Conservation (phyloP, 2,329 filamentous ascomycete species). For the Aspergillus novofumigatus region DNA sequence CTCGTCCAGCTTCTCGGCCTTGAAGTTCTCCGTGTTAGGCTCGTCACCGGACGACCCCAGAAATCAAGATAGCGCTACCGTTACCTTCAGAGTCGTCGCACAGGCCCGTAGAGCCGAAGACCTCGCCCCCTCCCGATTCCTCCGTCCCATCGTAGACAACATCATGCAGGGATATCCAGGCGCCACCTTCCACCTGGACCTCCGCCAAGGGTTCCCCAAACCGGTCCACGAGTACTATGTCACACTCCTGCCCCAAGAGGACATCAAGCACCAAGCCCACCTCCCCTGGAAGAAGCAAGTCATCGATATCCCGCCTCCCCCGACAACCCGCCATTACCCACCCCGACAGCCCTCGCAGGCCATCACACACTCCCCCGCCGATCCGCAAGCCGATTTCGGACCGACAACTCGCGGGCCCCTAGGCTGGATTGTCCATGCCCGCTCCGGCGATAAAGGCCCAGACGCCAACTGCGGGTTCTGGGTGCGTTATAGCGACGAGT, state of each 20-base stretch:
- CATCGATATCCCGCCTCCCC: conserved; percentile 16
- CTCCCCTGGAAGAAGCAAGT: conserved; percentile 20
- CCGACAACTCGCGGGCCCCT: conserved; percentile 22
- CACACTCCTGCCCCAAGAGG: conserved; percentile 21
- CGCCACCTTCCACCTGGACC: conserved; percentile 32
- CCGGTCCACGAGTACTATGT: conserved; percentile 32
- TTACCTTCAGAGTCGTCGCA: conserved; percentile 40
- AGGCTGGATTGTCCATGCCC: conserved; percentile 33
- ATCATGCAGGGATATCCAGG: conserved; percentile 42
- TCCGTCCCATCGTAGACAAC: conserved; percentile 35
- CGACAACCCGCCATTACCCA: conserved; percentile 12
- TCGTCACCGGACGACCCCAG: conserved; percentile 28
- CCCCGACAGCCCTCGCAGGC: conserved; percentile 16
- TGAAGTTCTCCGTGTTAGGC: conserved; percentile 32
- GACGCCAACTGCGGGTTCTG: conserved; percentile 48
- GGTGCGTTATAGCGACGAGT: conserved; percentile 40
- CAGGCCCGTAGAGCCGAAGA: conserved; percentile 43
- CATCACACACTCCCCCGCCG: conserved; percentile 3
- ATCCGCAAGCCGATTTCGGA: conserved; percentile 15
- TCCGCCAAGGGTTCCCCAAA: conserved; percentile 32
- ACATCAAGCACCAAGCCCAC: conserved; percentile 23
- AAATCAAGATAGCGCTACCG: conserved; percentile 42
- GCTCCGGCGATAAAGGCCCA: conserved; percentile 43
- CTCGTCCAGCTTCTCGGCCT: conserved; percentile 27
- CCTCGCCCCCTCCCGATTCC: conserved; percentile 30